phyloP scores from a whole-genome alignment of 2,329 filamentous ascomycete genomes.

The Botryosphaeria agaves region DNA sequence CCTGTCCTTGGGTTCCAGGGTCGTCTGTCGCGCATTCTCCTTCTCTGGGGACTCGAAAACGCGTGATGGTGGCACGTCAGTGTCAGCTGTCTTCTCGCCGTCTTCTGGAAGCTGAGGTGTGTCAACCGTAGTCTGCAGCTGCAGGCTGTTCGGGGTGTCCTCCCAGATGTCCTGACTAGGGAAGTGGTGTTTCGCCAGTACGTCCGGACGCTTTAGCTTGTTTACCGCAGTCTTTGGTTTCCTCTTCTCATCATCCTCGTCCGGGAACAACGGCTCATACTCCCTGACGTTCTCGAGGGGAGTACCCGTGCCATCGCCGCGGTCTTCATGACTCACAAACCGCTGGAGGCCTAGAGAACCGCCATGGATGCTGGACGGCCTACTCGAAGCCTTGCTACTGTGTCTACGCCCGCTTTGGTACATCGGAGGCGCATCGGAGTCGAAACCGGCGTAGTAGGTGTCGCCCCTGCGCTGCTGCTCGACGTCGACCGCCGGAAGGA shows the following conservation, averaged over 20 bases:
- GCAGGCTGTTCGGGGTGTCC: slow-evolving; percentile 73
- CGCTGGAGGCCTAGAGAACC: slow-evolving; percentile 34
- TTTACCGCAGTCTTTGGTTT: slow-evolving; percentile 34
- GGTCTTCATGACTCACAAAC: slow-evolving; percentile 36
- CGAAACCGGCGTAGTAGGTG: slow-evolving; percentile 36
- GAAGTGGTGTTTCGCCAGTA: slow-evolving; percentile 47
- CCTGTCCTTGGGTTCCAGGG: slow-evolving; percentile 22
- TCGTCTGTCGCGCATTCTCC: slow-evolving; percentile 30
- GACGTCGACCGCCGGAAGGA: slow-evolving; percentile 71
- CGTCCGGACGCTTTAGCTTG: slow-evolving; percentile 35
- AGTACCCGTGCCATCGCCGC: slow-evolving; percentile 32
- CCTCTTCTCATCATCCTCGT: slow-evolving; percentile 43
- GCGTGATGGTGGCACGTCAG: slow-evolving; percentile 12
- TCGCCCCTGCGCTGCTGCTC: slow-evolving; percentile 42
- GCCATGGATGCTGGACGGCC: slow-evolving; percentile 43
- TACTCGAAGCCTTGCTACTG: slow-evolving; percentile 23
- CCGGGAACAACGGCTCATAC: slow-evolving; percentile 87
- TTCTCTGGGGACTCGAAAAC: slow-evolving; percentile 29
- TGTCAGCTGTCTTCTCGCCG: slow-evolving; percentile 22
- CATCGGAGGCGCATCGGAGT: slow-evolving; percentile 17
- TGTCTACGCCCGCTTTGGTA: slow-evolving; percentile 34
- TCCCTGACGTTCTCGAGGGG: slow-evolving; percentile 79
- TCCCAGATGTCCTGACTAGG: slow-evolving; percentile 97
- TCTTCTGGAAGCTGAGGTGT: slow-evolving; percentile 51
- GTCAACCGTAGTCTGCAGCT: slow-evolving; percentile 62